These are phyloP conservation scores for Elsinoe perseae DNA, from an alignment of 2,329 filamentous ascomycete genomes.

Conservation along the genomic window DNA sequence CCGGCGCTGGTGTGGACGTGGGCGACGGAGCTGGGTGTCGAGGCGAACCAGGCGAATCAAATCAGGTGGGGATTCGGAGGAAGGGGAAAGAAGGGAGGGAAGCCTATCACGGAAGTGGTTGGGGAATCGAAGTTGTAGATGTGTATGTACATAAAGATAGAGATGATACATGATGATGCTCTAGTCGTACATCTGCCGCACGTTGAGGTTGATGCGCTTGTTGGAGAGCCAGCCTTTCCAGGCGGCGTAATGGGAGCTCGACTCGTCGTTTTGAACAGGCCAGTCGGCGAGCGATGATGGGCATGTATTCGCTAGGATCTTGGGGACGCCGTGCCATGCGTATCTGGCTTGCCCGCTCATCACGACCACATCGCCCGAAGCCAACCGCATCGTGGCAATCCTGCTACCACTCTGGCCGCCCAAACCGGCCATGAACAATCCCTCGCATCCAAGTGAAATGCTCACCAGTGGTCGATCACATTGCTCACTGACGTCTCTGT, in stretches of 20 bases:
- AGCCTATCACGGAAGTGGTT: slow-evolving; percentile 21
- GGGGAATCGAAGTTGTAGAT: slow-evolving; percentile 11
- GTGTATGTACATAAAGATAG: not conserved
- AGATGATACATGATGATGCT: not conserved
- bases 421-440: slow-evolving; percentile 75
- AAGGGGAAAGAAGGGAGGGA: slow-evolving; percentile 33
- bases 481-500: slow-evolving; percentile 87
- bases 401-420: slow-evolving; percentile 39
- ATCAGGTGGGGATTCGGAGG: slow-evolving; percentile 53
- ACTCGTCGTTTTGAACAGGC: slow-evolving; percentile 50
- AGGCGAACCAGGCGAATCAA: slow-evolving; percentile 66
- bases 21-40: slow-evolving; percentile 63
- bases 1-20: slow-evolving; percentile 61
- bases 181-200: slow-evolving; percentile 71
- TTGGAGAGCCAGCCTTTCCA: slow-evolving; percentile 84
- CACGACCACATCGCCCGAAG: slow-evolving; percentile 82
- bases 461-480: slow-evolving; percentile 72
- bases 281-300: slow-evolving; percentile 66
- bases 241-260: slow-evolving; percentile 27
- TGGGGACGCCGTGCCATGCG: slow-evolving; percentile 93
- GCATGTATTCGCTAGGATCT: slow-evolving; percentile 71
- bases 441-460: slow-evolving; percentile 83
- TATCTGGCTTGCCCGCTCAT: slow-evolving; percentile 78
- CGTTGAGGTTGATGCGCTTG: slow-evolving; percentile 87
- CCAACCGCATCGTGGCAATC: slow-evolving; percentile 55